Base-by-base conservation (phyloP, 441 rosid species). In the Pelargonium myrrhifolium region DNA sequence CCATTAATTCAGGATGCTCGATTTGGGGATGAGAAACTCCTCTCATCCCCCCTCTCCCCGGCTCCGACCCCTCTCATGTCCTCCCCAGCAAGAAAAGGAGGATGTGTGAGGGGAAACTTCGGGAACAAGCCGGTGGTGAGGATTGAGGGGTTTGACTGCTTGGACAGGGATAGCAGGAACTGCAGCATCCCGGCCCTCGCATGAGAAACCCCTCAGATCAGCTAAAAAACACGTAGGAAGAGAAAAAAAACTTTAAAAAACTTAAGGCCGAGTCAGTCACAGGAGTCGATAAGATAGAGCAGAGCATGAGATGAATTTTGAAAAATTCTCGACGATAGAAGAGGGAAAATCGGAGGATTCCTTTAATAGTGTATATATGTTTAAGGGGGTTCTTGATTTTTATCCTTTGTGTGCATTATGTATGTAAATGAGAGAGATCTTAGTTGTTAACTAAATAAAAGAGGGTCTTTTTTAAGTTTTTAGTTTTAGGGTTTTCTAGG, bases 101-200 rank as follows among this genome's bases (percentile, higher is more conserved):
- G 93, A 20, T 84, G 83, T 10, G 73, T 79, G 73, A 77, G 96
- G 43, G 77, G 81, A 18, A 85, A 76, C 85, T 91, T 89, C 74
- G 92, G 91, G 67, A 84, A 71, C 87, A 90, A 83, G 68, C 98
- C 98, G n/a, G 81, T 77, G 0, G 89, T 92, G 78, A 80, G 96
- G 62, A 68, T 92, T 0, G 98, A 89, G 76, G 96, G 98, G 64
- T 92, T 92, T 9, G 92, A 92, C 80, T 92, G 96, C 79, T 91
- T 88, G 0, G 89, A 88, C 74, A 84, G 96, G 87, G 90, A 87
- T 80, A 62, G 93, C 58, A n/a, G 56, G 8, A 49, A 49, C 7
- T 49, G 56, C 56, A 49, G 56, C 56, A 49, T 49, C 56, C 56
- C 56, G 56, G 7, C 56, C 56, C 20, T 49, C 0, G 56, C 56